Evolutionary conservation across 257 asterid genomes (phyloP), one percentile per base, ranked within the genome.

Genomic region (Vinca minor): DNA sequence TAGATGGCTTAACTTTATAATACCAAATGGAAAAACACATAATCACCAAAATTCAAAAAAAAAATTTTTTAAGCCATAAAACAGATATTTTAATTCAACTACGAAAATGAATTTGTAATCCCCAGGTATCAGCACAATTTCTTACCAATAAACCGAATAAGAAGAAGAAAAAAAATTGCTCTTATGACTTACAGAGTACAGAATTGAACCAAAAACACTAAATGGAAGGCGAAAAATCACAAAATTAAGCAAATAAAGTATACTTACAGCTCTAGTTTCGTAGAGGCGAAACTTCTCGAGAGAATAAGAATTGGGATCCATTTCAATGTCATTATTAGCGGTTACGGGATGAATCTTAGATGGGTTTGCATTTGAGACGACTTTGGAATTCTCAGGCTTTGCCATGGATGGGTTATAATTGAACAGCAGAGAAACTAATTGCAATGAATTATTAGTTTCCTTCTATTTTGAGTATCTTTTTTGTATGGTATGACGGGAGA

Each of bases 241-340:
- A 21, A 49, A 20, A 20, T 41, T 1, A 20, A 36, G 45, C 26
- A 47, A 25, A 60, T 4, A 47, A 63, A 5, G 32, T 10, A n/a
- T 23, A 81, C 88, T 80, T 50, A 89, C 96, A 10, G 93, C 89
- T 48, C 91, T 89, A 47, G 94, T 87, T 75, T 92, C 97, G 59
- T 87, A 89, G 70, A 93, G 99, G 76, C 95, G 97, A 63, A 89
- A 93, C 73, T 93, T 89, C 86, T 93, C 99, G 79, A 93, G 80
- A 55, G 99, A 87, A 72, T 87, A 85, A 2, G 92, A 82, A 70
- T 74, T 79, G 25, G 88, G 90, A 64, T 82, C 85, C 65, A 69
- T 26, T 38, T 86, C 96, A 66, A 85, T 80, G 29, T 88, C 94
- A 63, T 71, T 71, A 35, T 59, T 66, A 34, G 74, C 54, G 21